Evolutionary conservation across 345 rosid genomes (phyloP).

Genomic region (Dovyalis caffra): DNA sequence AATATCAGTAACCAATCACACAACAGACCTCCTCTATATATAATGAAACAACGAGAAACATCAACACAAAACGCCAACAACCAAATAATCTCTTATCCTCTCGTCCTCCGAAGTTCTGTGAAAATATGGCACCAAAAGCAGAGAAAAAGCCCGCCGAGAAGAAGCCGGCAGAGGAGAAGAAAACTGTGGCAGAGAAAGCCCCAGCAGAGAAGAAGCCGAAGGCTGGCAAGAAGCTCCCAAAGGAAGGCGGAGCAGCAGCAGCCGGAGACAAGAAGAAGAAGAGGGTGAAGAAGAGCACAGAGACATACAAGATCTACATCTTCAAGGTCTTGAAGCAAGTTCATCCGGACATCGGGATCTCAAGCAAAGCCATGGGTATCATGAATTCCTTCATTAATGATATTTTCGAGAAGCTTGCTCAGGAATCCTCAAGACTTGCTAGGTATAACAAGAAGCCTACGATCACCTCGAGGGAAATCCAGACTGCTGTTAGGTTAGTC

Average conservation of each 20-base stretch:
- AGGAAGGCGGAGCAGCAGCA: not conserved
- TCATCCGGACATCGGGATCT: not conserved
- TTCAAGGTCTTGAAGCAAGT: not conserved
- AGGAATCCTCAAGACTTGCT: slow-evolving; percentile 1
- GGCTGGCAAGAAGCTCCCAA: not conserved
- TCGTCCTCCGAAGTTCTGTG: no score
- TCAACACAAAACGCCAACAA: not conserved
- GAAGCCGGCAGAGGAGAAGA: not conserved
- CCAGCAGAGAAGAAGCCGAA: slow-evolving; percentile 1
- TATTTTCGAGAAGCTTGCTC: not conserved
- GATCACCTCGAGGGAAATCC: not conserved
- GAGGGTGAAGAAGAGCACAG: not conserved
- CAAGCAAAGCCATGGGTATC: not conserved
- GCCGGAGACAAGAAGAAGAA: not conserved
- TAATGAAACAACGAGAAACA: not conserved
- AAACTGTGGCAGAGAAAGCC: not conserved
- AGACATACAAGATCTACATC: slow-evolving; percentile 1
- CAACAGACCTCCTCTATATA: not conserved
- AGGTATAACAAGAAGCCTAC: not conserved
- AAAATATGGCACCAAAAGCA: not conserved
- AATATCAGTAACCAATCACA: not conserved
- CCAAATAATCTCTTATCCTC: not conserved
- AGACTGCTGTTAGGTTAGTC: not conserved
- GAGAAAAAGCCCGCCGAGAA: not conserved
- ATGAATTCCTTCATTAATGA: not conserved